Evolutionary conservation across 179 eudicot genomes (phyloP), one percentile per base, ranked within the genome.

Genomic region (Patellifolia procumbens): DNA sequence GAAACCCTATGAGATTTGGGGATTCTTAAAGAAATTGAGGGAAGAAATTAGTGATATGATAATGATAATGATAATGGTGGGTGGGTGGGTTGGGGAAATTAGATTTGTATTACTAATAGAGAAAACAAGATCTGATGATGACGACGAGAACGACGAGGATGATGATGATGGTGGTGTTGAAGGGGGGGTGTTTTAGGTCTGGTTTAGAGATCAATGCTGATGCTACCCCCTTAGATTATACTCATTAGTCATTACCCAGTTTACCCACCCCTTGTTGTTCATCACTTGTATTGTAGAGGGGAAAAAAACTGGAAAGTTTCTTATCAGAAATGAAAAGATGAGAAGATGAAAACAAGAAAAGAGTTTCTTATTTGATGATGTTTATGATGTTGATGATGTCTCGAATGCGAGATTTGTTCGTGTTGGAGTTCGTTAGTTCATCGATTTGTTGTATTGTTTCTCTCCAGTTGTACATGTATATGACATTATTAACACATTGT

Each of bases 231-330:
- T 59, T 43, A n/a, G n/a, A n/a, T n/a, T n/a, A n/a, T n/a, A n/a
- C n/a, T n/a, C n/a, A n/a, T n/a, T n/a, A n/a, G n/a, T n/a, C n/a
- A n/a, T n/a, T n/a, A n/a, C n/a, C n/a, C n/a, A n/a, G n/a, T 45
- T 68, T 28, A 43, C 72, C 28, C 24, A 48, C 43, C 24, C 71
- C 53, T 62, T 72, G 60, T 63, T 72, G 81, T 65, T 79, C 63
- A 79, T 68, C 70, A 39, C 74, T 68, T 74, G 74, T 79, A 74
- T 74, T 79, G 74, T 74, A 67, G 81, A 74, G 55, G 43, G 43
- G 63, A 16, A 37, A 72, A 42, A 39, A 34, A 43, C n/a, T n/a
- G 24, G 72, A 72, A 78, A 72, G n/a, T n/a, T 24, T 77, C 49
- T 32, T 51, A 60, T 63, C 20, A 56, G 68, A 67, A 55, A 73